Percentiles rank a stretch among this genome's conserved stretches.
phyloP scores from a whole-genome alignment of 371 early-diverging fungal species.

The Coemansia sp. region DNA sequence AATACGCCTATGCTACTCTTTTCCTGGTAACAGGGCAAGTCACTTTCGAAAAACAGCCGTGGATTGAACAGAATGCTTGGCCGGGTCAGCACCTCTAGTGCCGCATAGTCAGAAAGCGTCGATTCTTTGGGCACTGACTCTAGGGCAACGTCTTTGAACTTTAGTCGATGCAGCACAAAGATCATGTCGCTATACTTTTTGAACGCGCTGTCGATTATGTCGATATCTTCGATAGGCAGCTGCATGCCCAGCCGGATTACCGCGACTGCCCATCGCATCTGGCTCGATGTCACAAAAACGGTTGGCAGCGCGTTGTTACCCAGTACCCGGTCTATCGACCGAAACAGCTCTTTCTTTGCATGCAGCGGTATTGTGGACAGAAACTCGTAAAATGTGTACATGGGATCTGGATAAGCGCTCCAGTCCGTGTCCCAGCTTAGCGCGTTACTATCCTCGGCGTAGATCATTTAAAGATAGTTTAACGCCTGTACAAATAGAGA shows the following conservation, averaged over 20 bases:
- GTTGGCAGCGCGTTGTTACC: conserved; percentile 13
- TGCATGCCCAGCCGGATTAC: conserved; percentile 40
- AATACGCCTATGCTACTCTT: background rate
- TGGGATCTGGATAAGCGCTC: background rate
- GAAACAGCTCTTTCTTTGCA: conserved; percentile 34
- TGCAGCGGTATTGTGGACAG: conserved; percentile 26
- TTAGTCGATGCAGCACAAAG: conserved; percentile 18
- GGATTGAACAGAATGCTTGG: conserved; percentile 42
- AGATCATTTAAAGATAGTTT: conserved; percentile 12
- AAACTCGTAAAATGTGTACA: conserved; percentile 20
- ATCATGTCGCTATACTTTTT: conserved; percentile 36
- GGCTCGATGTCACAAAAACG: conserved; percentile 20
- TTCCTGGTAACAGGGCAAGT: conserved; percentile 20
- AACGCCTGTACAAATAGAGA: background rate
- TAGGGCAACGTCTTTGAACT: background rate
- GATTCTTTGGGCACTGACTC: background rate
- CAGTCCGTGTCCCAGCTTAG: conserved; percentile 29
- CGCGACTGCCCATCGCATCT: conserved; percentile 38
- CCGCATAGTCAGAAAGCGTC: background rate
- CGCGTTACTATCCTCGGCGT: conserved; percentile 28
- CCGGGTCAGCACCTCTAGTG: conserved; percentile 22
- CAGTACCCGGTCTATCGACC: conserved; percentile 18
- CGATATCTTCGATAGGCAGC: conserved; percentile 35
- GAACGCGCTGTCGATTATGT: conserved; percentile 26
- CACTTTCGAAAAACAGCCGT: conserved; percentile 30